Base-by-base conservation (phyloP, 176 grass and related monocot genomes). In the Carex littledalei region DNA sequence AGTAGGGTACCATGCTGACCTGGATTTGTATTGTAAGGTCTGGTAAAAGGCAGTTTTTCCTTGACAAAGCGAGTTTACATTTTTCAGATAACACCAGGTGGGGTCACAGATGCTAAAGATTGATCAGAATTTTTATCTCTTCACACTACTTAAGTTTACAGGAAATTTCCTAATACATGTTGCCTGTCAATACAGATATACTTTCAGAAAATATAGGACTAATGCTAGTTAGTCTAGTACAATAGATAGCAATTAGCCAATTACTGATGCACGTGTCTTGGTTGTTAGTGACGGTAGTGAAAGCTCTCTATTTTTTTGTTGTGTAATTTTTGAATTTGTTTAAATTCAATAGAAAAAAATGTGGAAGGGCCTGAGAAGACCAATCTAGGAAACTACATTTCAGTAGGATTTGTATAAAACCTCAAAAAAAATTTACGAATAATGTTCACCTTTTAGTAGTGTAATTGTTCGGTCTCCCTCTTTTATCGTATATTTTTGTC, bases 1-100 rank as follows among this genome's bases (percentile, higher is more conserved):
- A 43, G 64, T 86, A 63, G 35, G 43, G 43, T 39, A 39, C 59
- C 26, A 87, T 43, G 21, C 7, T 64, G 29, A 84, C 22, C 20
- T 76, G 58, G 79, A 43, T 81, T 16, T 22, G 11, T 72, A 76
- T 21, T 16, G 1, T 20, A 65, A 13, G 24, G 58, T 77, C 85
- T 84, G 57, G 2, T 15, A 67, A 9, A 86, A 67, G 20, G 63
- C 18, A n/a, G 72, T 76, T 81, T 52, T 85, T 35, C 84, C 86
- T 98, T 98, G 82, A 98, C 89, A 31, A 85, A 80, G 6, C 60
- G 15, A 75, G 56, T 35, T 59, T 85, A 93, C 91, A 54, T 98
- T 93, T 94, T 98, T 84, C 91, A 93, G 95, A 89, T 98, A 80
- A 86, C 95, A 16, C 50, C 92, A 91, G 92, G 95, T 32, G 92